These are phyloP conservation scores for Abrus precatorius DNA, from an alignment of 306 rosid species.

Conservation along the genomic window DNA sequence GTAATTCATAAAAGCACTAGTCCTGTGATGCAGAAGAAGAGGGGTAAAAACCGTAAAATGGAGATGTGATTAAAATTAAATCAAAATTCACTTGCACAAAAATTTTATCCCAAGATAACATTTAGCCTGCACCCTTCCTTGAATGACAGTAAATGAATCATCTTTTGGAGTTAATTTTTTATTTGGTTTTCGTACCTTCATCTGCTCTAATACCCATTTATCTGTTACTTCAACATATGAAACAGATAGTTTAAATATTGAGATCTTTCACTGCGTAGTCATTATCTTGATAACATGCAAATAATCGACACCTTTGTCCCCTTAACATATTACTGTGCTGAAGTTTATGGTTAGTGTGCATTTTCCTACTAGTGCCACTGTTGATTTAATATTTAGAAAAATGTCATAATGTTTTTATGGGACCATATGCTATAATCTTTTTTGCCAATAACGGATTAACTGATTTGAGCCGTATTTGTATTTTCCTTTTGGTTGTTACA, in stretches of 20 bases:
- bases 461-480: conserved; percentile 17
- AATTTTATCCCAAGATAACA: background rate
- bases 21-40: background rate
- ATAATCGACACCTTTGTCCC: conserved; percentile 3
- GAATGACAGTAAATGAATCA: conserved; percentile 15
- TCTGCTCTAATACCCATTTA: background rate
- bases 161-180: background rate
- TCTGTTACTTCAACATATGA: conserved; percentile 9
- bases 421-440: background rate
- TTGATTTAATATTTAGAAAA: conserved; percentile 22
- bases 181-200: conserved; percentile 3
- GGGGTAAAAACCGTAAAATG: background rate
- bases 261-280: background rate
- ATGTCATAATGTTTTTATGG: no score
- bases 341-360: background rate
- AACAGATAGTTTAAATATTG: background rate
- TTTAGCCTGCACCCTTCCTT: background rate
- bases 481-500: conserved; percentile 2
- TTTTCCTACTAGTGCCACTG: conserved; percentile 4
- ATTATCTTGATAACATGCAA: conserved; percentile 13
- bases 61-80: background rate
- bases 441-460: conserved; percentile 20
- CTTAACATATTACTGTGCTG: conserved; percentile 5
- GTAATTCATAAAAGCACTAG: conserved; percentile 1
- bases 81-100: background rate